Conservation (phyloP, 2,329 filamentous ascomycete genomes). For the Neocucurbitaria cava region DNA sequence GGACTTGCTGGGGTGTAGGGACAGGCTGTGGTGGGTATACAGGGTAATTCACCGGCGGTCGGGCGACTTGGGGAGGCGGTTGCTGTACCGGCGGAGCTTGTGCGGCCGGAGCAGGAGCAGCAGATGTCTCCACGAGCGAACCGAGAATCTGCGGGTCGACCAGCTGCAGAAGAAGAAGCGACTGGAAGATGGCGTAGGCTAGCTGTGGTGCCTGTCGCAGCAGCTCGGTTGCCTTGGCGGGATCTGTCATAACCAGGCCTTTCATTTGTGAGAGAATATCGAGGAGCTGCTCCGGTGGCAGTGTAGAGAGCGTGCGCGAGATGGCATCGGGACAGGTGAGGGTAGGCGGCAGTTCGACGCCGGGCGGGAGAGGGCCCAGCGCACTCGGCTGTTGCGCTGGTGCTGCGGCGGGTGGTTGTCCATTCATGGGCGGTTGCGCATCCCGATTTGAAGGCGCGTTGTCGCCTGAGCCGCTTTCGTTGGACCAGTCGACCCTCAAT, state of each 20-base stretch:
- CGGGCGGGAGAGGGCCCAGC: slow-evolving; percentile 82
- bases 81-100: slow-evolving; percentile 50
- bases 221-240: slow-evolving; percentile 82
- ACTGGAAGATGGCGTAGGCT: slow-evolving; percentile 93
- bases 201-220: slow-evolving; percentile 90
- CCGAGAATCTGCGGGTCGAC: slow-evolving; percentile 85
- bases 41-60: slow-evolving; percentile 41
- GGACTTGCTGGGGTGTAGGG: slow-evolving; percentile 61
- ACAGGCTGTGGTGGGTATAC: slow-evolving; percentile 54
- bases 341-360: slow-evolving; percentile 82
- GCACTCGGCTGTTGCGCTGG: slow-evolving; percentile 54
- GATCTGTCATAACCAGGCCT: slow-evolving; percentile 80
- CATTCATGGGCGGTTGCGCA: slow-evolving; percentile 53
- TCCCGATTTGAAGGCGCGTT: slow-evolving; percentile 56
- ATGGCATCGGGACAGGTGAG: slow-evolving; percentile 89
- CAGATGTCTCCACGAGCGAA: slow-evolving; percentile 72
- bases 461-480: slow-evolving; percentile 78
- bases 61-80: slow-evolving; percentile 41
- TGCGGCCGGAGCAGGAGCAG: slow-evolving; percentile 38
- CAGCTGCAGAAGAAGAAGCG: slow-evolving; percentile 88
- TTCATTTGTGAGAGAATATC: slow-evolving; percentile 97
- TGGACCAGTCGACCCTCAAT: slow-evolving; percentile 93
- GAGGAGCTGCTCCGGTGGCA: slow-evolving; percentile 87
- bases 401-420: slow-evolving; percentile 48
- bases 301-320: slow-evolving; percentile 84